Evolutionary conservation across 2,329 filamentous ascomycete species (phyloP).

Genomic region (Verticillium albo-atrum): DNA sequence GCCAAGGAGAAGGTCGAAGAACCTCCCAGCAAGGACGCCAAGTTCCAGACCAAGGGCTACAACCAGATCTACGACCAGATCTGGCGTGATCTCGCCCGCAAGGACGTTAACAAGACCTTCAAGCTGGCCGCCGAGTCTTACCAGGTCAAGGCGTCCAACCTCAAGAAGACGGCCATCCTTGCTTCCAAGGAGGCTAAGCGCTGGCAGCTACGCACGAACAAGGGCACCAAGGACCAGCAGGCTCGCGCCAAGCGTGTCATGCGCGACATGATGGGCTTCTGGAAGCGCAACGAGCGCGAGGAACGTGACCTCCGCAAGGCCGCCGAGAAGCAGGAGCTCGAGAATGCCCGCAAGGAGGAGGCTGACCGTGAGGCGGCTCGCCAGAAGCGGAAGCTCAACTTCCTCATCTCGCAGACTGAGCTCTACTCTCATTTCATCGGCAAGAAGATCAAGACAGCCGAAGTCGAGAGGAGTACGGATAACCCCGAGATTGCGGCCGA

Average conservation of each 20-base stretch:
- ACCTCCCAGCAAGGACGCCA: conserved; percentile 51
- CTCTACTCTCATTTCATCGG: conserved; percentile 99
- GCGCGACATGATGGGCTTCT: conserved; percentile 99
- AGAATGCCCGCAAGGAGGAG: conserved; percentile 94
- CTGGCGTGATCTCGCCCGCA: conserved; percentile 88
- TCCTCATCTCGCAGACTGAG: conserved; percentile 97
- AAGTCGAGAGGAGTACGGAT: conserved; percentile 86
- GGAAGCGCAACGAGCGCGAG: conserved; percentile 97
- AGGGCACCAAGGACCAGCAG: conserved; percentile 96
- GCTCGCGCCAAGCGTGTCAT: conserved; percentile 96
- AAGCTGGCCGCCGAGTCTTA: conserved; percentile 84
- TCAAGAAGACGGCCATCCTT: conserved; percentile 94
- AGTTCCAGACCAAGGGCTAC: conserved; percentile 85
- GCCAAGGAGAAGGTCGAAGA: conserved; percentile 41
- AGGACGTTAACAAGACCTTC: conserved; percentile 89
- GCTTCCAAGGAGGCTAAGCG: conserved; percentile 95
- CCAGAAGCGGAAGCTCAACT: conserved; percentile 98
- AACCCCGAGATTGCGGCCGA: conserved; percentile 66
- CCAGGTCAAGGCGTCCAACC: conserved; percentile 84
- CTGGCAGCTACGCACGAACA: conserved; percentile 97
- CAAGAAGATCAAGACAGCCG: conserved; percentile 97
- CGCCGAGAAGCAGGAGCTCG: conserved; percentile 91
- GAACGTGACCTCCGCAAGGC: conserved; percentile 92
- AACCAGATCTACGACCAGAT: conserved; percentile 98
- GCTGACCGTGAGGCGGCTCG: conserved; percentile 95